These are phyloP conservation scores for Blastomyces parvus DNA, from an alignment of 2,329 filamentous ascomycete genomes.

Conservation along the genomic window DNA sequence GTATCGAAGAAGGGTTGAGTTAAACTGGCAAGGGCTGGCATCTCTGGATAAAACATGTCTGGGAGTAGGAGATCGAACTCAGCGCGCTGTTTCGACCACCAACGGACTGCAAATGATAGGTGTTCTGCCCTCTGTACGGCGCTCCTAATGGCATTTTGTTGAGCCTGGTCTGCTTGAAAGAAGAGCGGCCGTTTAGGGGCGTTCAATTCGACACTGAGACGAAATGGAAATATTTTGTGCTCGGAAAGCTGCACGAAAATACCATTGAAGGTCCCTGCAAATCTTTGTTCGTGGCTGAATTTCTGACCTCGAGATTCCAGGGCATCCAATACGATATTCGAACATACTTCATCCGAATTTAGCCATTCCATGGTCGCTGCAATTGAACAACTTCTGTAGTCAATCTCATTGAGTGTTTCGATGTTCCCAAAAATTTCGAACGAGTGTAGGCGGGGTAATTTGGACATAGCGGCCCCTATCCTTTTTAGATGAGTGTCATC, in stretches of 20 bases:
- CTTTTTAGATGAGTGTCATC: not conserved
- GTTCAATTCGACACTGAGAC: not conserved
- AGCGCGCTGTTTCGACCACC: not conserved
- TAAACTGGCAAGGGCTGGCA: constrained; percentile 1
- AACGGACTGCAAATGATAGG: not conserved
- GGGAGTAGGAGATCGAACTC: no score
- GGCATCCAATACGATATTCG: not conserved
- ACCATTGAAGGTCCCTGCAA: not conserved
- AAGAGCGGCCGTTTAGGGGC: not conserved
- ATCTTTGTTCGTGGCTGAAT: not conserved
- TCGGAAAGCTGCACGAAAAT: constrained; percentile 3
- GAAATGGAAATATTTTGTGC: not conserved
- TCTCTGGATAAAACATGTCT: no score
- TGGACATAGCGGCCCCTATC: not conserved
- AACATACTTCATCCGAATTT: not conserved
- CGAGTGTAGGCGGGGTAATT: not conserved
- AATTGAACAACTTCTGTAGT: not conserved
- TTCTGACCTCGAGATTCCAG: constrained; percentile 2
- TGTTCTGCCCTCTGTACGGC: not conserved
- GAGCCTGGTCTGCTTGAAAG: not conserved
- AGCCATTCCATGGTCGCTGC: not conserved
- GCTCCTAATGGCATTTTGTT: not conserved
- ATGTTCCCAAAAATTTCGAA: not conserved
- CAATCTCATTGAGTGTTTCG: not conserved
- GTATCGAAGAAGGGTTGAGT: not conserved